Evolutionary conservation across 441 rosid species (phyloP).

Genomic region (Erodium trifolium): DNA sequence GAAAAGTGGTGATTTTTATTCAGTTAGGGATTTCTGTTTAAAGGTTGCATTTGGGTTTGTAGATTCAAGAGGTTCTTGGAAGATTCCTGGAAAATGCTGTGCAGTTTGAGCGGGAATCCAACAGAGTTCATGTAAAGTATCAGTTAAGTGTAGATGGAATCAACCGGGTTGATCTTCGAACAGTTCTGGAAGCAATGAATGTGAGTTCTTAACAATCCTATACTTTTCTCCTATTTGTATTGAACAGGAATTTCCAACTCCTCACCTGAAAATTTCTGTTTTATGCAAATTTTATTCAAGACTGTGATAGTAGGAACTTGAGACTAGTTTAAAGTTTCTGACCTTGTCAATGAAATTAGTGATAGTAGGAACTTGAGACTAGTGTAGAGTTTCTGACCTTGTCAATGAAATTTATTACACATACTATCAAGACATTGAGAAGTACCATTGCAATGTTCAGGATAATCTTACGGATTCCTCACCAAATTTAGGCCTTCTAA

Average conservation of each 20-base stretch:
- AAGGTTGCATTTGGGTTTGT: slow-evolving; percentile 66
- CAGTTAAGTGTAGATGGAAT: slow-evolving; percentile 37
- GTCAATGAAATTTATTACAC: not conserved
- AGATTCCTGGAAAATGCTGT: slow-evolving; percentile 67
- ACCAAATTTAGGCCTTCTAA: not conserved
- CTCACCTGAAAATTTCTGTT: not conserved
- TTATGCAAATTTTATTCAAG: not conserved
- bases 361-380: too few relatives aligned
- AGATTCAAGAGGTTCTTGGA: slow-evolving; percentile 84
- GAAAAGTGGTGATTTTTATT: slow-evolving; percentile 31
- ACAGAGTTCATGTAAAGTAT: slow-evolving; percentile 47
- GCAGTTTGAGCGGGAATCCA: slow-evolving; percentile 47
- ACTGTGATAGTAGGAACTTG: not conserved
- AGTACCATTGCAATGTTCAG: not conserved
- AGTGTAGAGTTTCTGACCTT: too few relatives aligned
- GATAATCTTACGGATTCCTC: not conserved
- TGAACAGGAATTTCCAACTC: not conserved
- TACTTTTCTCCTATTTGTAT: slow-evolving; percentile 2
- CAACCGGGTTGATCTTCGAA: slow-evolving; percentile 40
- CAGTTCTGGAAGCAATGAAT: slow-evolving; percentile 76
- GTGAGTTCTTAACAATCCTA: slow-evolving; percentile 33
- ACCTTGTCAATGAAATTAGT: not conserved
- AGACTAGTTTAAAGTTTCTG: too few relatives aligned
- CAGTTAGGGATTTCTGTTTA: slow-evolving; percentile 39
- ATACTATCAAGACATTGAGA: not conserved